phyloP scores from a whole-genome alignment of 139 green algal genomes.

The Chlamydomonas sphaeroides region DNA sequence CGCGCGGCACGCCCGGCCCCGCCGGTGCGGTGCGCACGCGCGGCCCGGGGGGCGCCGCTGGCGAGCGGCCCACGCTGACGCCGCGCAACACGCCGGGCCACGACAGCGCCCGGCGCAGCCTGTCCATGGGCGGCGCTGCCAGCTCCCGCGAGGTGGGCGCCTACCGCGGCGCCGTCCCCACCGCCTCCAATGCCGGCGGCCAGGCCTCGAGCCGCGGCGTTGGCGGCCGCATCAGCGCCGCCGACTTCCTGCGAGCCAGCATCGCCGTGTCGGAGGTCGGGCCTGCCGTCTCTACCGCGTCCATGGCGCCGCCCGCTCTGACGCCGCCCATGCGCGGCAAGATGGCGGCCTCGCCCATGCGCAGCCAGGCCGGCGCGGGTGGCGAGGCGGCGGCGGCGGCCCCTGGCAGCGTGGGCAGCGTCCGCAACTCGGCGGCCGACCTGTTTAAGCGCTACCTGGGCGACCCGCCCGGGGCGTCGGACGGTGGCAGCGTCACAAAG shows the following conservation, averaged over 20 bases:
- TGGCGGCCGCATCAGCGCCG: not conserved
- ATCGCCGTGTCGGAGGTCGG: no score
- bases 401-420: not conserved
- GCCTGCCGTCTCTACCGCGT: no score
- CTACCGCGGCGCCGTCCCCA: not conserved
- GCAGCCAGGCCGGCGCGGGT: not conserved
- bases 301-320: not conserved
- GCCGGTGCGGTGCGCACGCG: no score
- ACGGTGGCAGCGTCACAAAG: no score
- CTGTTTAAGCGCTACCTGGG: slow-evolving; percentile 33
- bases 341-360: not conserved
- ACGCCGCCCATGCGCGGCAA: not conserved
- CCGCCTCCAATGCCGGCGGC: not conserved
- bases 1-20: no score
- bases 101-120: not conserved
- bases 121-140: not conserved
- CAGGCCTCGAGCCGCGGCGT: not conserved
- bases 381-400: not conserved
- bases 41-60: not conserved
- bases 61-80: not conserved
- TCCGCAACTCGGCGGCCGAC: slow-evolving; percentile 25
- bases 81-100: not conserved
- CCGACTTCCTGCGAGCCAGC: not conserved
- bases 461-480: no score
- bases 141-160: not conserved